A percentile compares a stretch with the other conserved stretches of the same genome.
Conservation (phyloP, 2,329 filamentous ascomycete genomes). For the Scorias spongiosa region DNA sequence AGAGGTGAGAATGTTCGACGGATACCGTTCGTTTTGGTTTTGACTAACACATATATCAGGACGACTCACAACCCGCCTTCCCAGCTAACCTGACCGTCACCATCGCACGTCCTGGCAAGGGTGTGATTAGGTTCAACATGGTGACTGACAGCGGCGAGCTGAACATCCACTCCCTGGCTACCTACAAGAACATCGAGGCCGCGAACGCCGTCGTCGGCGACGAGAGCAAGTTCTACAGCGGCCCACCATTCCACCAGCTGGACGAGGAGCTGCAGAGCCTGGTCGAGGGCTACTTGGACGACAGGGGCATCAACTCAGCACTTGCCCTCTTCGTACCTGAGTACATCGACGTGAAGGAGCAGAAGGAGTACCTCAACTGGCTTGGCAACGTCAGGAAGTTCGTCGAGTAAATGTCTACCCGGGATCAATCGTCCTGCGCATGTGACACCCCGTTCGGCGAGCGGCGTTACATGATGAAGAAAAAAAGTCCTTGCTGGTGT, state of each 20-base stretch:
- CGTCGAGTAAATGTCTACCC: constrained; percentile 39
- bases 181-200: constrained; percentile 63
- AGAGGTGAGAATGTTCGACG: constrained; percentile 14
- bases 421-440: too few species aligned
- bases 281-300: constrained; percentile 85
- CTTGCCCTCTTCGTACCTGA: constrained; percentile 85
- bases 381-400: constrained; percentile 73
- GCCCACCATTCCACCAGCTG: constrained; percentile 82
- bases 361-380: constrained; percentile 91
- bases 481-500: too few species aligned
- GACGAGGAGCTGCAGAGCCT: constrained; percentile 91
- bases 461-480: too few species aligned
- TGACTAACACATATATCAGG: constrained; percentile 10
- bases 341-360: constrained; percentile 97
- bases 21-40: constrained; percentile 11
- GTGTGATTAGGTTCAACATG: constrained; percentile 75
- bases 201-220: constrained; percentile 56
- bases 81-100: constrained; percentile 74
- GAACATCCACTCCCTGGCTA: constrained; percentile 79
- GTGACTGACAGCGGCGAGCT: constrained; percentile 74
- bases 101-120: constrained; percentile 73
- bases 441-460: too few species aligned
- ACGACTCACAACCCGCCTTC: constrained; percentile 45
- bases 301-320: constrained; percentile 75
- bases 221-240: constrained; percentile 64